Evolutionary conservation across 2,329 filamentous ascomycete species (phyloP).

Genomic region (Aspergillus pseudoviridinutans): DNA sequence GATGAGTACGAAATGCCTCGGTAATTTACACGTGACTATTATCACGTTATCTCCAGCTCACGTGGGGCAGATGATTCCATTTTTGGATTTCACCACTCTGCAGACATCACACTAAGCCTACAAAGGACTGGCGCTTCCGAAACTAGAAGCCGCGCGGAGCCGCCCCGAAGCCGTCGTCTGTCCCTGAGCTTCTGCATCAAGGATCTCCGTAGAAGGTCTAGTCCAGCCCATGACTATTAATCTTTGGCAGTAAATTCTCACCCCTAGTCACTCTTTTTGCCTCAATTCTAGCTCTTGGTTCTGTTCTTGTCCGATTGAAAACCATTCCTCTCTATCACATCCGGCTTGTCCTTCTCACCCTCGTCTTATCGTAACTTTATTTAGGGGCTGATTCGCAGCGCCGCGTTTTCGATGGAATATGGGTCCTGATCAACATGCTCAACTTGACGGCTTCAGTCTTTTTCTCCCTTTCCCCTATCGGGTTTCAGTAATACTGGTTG

Average conservation of each 20-base stretch:
- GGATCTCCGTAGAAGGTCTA: background rate
- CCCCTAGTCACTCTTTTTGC: conserved; percentile 36
- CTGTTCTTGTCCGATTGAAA: conserved; percentile 8
- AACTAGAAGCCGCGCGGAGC: conserved; percentile 15
- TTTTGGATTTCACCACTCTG: conserved; percentile 5
- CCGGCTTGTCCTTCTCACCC: conserved; percentile 3
- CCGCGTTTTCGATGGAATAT: conserved; percentile 36
- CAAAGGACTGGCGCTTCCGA: conserved; percentile 8
- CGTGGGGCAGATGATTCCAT: conserved; percentile 1
- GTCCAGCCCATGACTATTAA: background rate
- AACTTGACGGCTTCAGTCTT: conserved; percentile 78
- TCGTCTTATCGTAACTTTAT: conserved; percentile 8
- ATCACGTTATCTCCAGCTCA: conserved; percentile 9
- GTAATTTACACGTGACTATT: conserved; percentile 9
- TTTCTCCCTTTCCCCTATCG: conserved; percentile 86
- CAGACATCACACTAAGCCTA: conserved; percentile 6
- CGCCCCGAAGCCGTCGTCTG: conserved; percentile 9
- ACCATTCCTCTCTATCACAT: conserved; percentile 6
- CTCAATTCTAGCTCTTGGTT: conserved; percentile 4
- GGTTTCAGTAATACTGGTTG: conserved; percentile 76
- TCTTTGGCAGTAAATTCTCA: conserved; percentile 20
- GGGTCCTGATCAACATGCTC: conserved; percentile 38
- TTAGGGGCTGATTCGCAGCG: conserved; percentile 13
- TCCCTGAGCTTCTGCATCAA: conserved; percentile 16
- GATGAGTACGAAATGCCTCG: conserved; percentile 17